A percentile compares a stretch with the other conserved stretches of the same genome.
phyloP scores from a whole-genome alignment of 345 rosid species.

The Rhizophora apiculata region DNA sequence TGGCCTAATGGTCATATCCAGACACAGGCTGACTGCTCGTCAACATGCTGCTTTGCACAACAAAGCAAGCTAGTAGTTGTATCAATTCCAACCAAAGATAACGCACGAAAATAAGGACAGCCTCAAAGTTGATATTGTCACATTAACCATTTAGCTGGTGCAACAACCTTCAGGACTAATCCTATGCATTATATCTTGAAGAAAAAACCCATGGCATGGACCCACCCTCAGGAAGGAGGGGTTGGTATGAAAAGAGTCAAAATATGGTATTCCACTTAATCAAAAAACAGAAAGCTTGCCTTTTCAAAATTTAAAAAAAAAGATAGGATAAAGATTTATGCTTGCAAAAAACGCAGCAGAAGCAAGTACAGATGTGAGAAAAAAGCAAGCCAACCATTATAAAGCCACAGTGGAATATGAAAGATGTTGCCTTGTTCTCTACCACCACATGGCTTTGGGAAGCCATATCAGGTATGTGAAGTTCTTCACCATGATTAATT shows the following conservation, averaged over 20 bases:
- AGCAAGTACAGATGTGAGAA: too few species aligned
- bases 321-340: too few species aligned
- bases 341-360: too few species aligned
- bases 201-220: too few species aligned
- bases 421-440: conserved; percentile 41
- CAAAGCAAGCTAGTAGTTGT: background rate
- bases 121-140: too few species aligned
- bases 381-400: background rate
- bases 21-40: conserved; percentile 15
- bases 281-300: background rate
- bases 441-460: conserved; percentile 12
- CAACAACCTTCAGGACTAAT: too few species aligned
- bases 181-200: too few species aligned
- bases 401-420: background rate
- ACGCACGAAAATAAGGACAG: background rate
- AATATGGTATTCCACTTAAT: background rate
- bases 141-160: too few species aligned
- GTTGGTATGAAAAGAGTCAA: too few species aligned
- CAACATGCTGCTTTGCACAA: conserved; percentile 27
- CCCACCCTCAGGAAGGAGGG: too few species aligned
- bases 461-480: conserved; percentile 25
- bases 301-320: background rate
- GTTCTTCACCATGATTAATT: conserved; percentile 18
- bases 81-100: background rate
- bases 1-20: conserved; percentile 27